These are phyloP conservation scores for Geranium rotundifolium DNA, from an alignment of 345 rosid species.

Conservation along the genomic window DNA sequence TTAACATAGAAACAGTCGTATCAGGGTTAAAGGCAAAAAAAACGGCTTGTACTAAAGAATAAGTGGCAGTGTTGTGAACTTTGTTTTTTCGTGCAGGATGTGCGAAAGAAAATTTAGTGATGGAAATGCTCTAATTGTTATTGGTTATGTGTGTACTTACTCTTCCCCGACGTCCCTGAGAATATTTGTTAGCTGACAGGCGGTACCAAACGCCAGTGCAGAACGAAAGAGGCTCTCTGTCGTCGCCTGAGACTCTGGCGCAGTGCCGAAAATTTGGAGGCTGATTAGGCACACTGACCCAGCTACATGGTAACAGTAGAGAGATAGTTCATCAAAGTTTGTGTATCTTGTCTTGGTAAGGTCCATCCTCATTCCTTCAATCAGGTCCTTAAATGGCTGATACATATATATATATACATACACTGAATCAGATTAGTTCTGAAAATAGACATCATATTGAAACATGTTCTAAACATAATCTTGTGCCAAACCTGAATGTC, in stretches of 20 bases:
- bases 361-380: slow-evolving; percentile 60
- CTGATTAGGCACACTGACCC: slow-evolving; percentile 41
- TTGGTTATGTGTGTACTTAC: no score
- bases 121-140: no score
- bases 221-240: slow-evolving; percentile 10
- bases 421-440: no score
- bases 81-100: no score
- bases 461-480: neutral
- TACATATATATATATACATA: neutral
- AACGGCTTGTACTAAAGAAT: no score
- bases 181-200: neutral
- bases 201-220: slow-evolving; percentile 1
- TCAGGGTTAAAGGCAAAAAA: no score
- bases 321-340: slow-evolving; percentile 41
- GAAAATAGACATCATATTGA: neutral
- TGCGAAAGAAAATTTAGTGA: no score
- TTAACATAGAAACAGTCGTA: no score
- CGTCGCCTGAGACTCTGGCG: slow-evolving; percentile 10
- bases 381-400: slow-evolving; percentile 54
- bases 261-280: slow-evolving; percentile 11
- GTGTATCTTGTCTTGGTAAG: slow-evolving; percentile 25
- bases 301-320: slow-evolving; percentile 45
- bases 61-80: no score
- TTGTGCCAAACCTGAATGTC: slow-evolving; percentile 30
- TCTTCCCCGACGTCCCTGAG: slow-evolving; percentile 1